Conservation (phyloP, 352 stramenopile genomes). For the Globisporangium nunn region DNA sequence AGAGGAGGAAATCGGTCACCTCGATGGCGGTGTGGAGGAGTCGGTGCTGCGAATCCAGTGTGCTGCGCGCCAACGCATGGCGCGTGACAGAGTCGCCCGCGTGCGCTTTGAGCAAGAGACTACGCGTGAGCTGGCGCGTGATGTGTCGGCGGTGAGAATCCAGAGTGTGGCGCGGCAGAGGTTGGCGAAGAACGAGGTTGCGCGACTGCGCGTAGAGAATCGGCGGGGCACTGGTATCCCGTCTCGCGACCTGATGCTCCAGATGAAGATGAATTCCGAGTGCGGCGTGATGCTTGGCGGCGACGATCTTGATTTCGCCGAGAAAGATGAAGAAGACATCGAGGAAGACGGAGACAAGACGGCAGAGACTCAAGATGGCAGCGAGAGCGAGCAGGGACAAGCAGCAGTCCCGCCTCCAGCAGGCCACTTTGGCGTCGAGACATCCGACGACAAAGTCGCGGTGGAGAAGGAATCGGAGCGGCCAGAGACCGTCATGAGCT, state of each 20-base stretch:
- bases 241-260: slow-evolving; percentile 7
- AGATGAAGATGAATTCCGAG: neutral
- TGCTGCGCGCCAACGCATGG: slow-evolving; percentile 24
- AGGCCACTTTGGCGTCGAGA: neutral
- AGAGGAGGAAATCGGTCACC: neutral
- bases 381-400: neutral
- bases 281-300: neutral
- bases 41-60: slow-evolving; percentile 49
- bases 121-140: neutral
- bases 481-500: slow-evolving; percentile 52
- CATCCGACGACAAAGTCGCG: neutral
- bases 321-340: slow-evolving; percentile 3
- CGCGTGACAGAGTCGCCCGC: slow-evolving; percentile 20
- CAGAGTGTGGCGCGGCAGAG: slow-evolving; percentile 36
- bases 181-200: slow-evolving; percentile 31
- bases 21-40: neutral
- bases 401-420: neutral
- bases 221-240: slow-evolving; percentile 25
- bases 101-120: slow-evolving; percentile 19
- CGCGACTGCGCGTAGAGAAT: slow-evolving; percentile 19
- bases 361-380: too few species aligned
- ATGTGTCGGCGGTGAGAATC: slow-evolving; percentile 20
- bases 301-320: neutral
- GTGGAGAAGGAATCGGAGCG: slow-evolving; percentile 2
- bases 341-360: neutral